These are phyloP conservation scores for Russula sp. DNA, from an alignment of 768 basidiomycete species.

Conservation along the genomic window DNA sequence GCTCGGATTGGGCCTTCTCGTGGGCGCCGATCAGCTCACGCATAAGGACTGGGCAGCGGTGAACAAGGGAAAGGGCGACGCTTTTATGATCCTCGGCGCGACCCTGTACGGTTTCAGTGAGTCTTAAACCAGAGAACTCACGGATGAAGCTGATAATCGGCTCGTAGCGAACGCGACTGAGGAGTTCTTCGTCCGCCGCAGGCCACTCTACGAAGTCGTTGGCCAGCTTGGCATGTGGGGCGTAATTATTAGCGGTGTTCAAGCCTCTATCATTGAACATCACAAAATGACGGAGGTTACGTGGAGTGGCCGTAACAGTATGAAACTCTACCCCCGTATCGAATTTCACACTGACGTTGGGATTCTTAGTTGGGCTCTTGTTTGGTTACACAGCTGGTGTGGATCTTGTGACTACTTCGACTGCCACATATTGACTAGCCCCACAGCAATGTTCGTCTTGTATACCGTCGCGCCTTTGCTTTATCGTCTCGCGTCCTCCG, in stretches of 20 bases:
- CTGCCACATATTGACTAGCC: background rate
- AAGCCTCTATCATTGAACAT: conserved; percentile 75
- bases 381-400: conserved; percentile 49
- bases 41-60: conserved; percentile 69
- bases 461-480: conserved; percentile 85
- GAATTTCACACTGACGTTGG: conserved; percentile 13
- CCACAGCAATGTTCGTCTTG: conserved; percentile 71
- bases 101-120: conserved; percentile 83
- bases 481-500: conserved; percentile 81
- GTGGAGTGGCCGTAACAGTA: conserved; percentile 73
- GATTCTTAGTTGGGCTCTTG: conserved; percentile 47
- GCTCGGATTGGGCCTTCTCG: conserved; percentile 74
- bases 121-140: conserved; percentile 33
- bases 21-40: conserved; percentile 73
- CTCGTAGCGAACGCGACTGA: conserved; percentile 78
- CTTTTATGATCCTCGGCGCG: conserved; percentile 83
- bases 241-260: conserved; percentile 71
- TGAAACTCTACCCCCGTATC: conserved; percentile 32
- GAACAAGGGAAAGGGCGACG: conserved; percentile 72
- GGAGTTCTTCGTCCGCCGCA: conserved; percentile 77
- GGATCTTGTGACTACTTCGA: conserved; percentile 1
- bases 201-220: conserved; percentile 83
- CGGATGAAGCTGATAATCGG: background rate
- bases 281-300: conserved; percentile 57
- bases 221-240: conserved; percentile 88